Percentiles rank a stretch among this genome's conserved stretches.
Conservation (phyloP, 495 filamentous ascomycete genomes). For the Penicillium macrosclerotiorum region DNA sequence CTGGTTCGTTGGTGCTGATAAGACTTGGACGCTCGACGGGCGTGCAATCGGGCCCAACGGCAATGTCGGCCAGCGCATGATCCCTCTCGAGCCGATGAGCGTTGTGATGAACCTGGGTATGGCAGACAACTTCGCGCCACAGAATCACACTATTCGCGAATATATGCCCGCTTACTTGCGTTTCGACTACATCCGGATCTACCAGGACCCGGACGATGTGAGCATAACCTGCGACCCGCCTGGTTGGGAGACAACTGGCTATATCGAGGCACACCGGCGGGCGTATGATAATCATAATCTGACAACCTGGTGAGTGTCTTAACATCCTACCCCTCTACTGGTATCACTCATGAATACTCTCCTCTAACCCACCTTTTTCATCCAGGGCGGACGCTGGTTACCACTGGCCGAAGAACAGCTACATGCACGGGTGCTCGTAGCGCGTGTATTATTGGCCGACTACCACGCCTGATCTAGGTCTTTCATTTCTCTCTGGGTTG, state of each 20-base stretch:
- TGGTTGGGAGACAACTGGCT: constrained; percentile 67
- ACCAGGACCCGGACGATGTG: constrained; percentile 59
- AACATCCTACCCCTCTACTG: not conserved
- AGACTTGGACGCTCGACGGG: constrained; percentile 66
- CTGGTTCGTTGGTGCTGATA: constrained; percentile 66
- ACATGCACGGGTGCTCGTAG: constrained; percentile 42
- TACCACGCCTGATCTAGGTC: too few relatives aligned
- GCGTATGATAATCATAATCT: constrained; percentile 66
- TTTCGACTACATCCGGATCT: constrained; percentile 74
- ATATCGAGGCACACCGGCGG: constrained; percentile 62
- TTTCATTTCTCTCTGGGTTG: not conserved
- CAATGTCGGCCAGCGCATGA: constrained; percentile 67
- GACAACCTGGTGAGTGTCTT: constrained; percentile 45
- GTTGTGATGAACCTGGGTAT: constrained; percentile 74
- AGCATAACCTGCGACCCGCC: constrained; percentile 71
- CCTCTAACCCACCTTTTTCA: constrained; percentile 1
- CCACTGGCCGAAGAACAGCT: constrained; percentile 48
- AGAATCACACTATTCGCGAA: constrained; percentile 54
- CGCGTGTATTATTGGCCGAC: not conserved
- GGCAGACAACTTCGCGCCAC: constrained; percentile 61
- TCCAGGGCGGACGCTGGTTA: constrained; percentile 40
- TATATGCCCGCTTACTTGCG: constrained; percentile 68
- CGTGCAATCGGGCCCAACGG: constrained; percentile 68
- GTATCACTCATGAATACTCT: constrained; percentile 2
- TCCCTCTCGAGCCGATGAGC: constrained; percentile 69